Base-by-base conservation (phyloP, 164 flowering plant species). In the Platanus orientalis region DNA sequence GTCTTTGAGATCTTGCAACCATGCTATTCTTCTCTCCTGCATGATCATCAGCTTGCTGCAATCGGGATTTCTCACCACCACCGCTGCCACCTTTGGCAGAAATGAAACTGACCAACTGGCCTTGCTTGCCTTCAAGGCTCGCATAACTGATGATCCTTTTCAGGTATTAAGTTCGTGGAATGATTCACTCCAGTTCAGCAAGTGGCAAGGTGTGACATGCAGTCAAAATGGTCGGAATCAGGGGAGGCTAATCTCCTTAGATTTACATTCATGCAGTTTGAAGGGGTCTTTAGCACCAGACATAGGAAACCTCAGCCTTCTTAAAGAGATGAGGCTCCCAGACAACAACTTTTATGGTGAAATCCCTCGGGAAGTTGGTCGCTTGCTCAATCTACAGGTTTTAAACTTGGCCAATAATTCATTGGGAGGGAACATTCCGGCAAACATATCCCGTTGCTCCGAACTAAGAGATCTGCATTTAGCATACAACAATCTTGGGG, bases 201-300 rank as follows among this genome's bases (percentile, higher is more conserved):
- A 56, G 11, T 65, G 68, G 68, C 20, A 30, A 45, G 68, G 68
- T 4, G 56, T 65, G 28, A 47, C 55, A 65, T 65, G 68, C 14
- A 54, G 62, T 47, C 39, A n/a, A n/a, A n/a, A n/a, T n/a, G n/a
- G 39, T 34, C 39, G 39, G 10, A 5, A 34, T 10, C 0, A 5
- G 10, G 39, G 39, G 10, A 34, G 39, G 39, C 5, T 34, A 5
- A 10, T 34, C 5, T 34, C 39, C 39, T 34, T 34, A 10, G 39
- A 34, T 34, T 10, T 34, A 10, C 7, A 34, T 5, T 34, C 39
- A 34, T 10, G 39, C 7, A 13, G 47, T 11, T 42, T 42, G 47
- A 13, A 6, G 47, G 47, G 47, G 17, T 10, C 47, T 16, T 10
- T 42, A 13, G 47, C 47, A 2, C 47, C 47, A 42, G 47, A 42